phyloP scores from a whole-genome alignment of 805 yeast species.

The Blastobotrys muscicola region DNA sequence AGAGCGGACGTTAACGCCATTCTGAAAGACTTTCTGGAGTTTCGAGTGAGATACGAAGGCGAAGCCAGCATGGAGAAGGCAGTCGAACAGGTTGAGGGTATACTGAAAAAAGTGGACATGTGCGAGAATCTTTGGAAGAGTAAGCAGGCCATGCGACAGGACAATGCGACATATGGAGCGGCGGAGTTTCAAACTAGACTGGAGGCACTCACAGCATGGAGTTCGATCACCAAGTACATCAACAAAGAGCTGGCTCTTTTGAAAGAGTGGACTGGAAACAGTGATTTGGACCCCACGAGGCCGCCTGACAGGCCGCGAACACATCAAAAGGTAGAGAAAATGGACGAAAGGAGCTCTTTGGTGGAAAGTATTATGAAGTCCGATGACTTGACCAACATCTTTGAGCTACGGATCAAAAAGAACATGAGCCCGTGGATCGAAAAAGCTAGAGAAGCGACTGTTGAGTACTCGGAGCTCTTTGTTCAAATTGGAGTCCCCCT shows the following conservation, averaged over 20 bases:
- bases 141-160: slow-evolving; percentile 63
- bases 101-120: slow-evolving; percentile 53
- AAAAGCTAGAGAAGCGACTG: slow-evolving; percentile 66
- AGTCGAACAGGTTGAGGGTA: slow-evolving; percentile 40
- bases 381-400: slow-evolving; percentile 43
- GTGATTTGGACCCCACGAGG: slow-evolving; percentile 54
- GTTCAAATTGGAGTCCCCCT: slow-evolving; percentile 66
- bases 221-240: slow-evolving; percentile 61
- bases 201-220: slow-evolving; percentile 80
- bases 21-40: slow-evolving; percentile 57
- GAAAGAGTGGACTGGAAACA: slow-evolving; percentile 76
- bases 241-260: slow-evolving; percentile 51
- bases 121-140: slow-evolving; percentile 76
- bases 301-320: slow-evolving; percentile 15
- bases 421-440: slow-evolving; percentile 74
- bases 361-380: slow-evolving; percentile 73
- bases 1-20: slow-evolving; percentile 65
- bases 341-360: slow-evolving; percentile 58
- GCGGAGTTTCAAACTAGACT: slow-evolving; percentile 55
- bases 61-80: slow-evolving; percentile 25
- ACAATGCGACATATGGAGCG: slow-evolving; percentile 60
- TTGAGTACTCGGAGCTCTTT: slow-evolving; percentile 51
- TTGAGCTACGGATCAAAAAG: slow-evolving; percentile 56
- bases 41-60: slow-evolving; percentile 31
- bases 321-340: slow-evolving; percentile 28